Percentiles rank a stretch among this genome's conserved stretches.
Conservation (phyloP, 495 filamentous ascomycete genomes). For the Aspergillus wentii region DNA sequence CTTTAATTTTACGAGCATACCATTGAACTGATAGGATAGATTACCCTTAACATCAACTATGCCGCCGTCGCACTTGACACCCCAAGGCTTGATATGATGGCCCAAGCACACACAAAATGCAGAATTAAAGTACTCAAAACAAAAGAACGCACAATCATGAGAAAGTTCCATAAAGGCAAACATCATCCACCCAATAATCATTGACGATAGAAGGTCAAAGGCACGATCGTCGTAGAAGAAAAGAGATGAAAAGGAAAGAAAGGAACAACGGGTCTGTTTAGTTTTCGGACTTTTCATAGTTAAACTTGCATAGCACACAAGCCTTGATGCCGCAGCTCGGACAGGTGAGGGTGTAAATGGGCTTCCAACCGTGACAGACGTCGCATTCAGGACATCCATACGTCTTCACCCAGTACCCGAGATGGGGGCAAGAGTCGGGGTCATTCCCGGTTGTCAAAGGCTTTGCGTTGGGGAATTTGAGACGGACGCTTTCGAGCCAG, state of each 20-base stretch:
- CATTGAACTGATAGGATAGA: too few species aligned
- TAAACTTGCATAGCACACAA: slow-evolving; percentile 32
- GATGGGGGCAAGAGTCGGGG: slow-evolving; percentile 19
- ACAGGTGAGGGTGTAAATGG: slow-evolving; percentile 27
- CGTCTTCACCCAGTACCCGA: slow-evolving; percentile 25
- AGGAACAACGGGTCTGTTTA: slow-evolving; percentile 2
- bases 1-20: too few species aligned
- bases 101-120: too few species aligned
- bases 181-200: too few species aligned
- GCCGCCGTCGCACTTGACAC: too few species aligned
- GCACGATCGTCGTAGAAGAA: too few species aligned
- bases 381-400: slow-evolving; percentile 18
- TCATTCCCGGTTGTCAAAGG: not conserved
- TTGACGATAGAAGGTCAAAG: too few species aligned
- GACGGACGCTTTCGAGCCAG: slow-evolving; percentile 20
- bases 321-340: slow-evolving; percentile 25
- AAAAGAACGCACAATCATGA: too few species aligned
- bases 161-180: too few species aligned
- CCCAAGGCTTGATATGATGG: too few species aligned
- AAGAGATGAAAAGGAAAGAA: not conserved
- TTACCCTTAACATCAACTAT: too few species aligned
- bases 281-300: not conserved
- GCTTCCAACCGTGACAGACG: slow-evolving; percentile 25
- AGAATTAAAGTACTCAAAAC: too few species aligned
- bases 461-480: slow-evolving; percentile 6